phyloP scores from a whole-genome alignment of 2,329 filamentous ascomycete species.

The Fusarium pilosicola region DNA sequence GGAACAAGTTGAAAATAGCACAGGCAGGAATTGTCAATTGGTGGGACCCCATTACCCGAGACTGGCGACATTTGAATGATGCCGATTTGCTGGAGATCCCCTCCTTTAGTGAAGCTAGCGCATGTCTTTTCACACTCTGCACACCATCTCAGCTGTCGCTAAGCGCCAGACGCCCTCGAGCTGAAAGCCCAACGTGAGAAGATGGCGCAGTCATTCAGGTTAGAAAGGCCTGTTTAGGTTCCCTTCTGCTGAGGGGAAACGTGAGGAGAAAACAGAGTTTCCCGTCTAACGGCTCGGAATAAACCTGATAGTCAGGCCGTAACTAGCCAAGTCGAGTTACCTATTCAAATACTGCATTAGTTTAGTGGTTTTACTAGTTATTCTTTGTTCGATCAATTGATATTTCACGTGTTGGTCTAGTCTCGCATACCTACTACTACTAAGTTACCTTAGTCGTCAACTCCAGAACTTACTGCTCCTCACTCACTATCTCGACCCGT shows the following conservation, averaged over 20 bases:
- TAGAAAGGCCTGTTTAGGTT: not conserved
- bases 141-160: slow-evolving; percentile 37
- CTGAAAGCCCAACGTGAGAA: not conserved
- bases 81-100: slow-evolving; percentile 25
- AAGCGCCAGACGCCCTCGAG: slow-evolving; percentile 33
- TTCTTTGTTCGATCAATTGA: slow-evolving; percentile 7
- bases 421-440: not conserved
- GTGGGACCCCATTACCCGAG: not conserved
- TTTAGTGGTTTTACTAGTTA: not conserved
- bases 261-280: slow-evolving; percentile 29
- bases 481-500: slow-evolving; percentile 3
- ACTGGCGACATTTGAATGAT: slow-evolving; percentile 15
- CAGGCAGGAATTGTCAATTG: not conserved
- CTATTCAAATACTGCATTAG: not conserved
- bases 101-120: slow-evolving; percentile 25
- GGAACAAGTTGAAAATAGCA: not conserved
- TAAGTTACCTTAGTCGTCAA: not conserved
- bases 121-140: slow-evolving; percentile 23
- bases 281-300: slow-evolving; percentile 1
- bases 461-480: not conserved
- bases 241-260: slow-evolving; percentile 9
- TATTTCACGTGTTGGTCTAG: slow-evolving; percentile 18
- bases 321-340: slow-evolving; percentile 9
- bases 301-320: not conserved
- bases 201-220: slow-evolving; percentile 3